Percentiles rank a stretch among this genome's conserved stretches.
These are phyloP conservation scores for Xylaria flabelliformis DNA, from an alignment of 495 filamentous ascomycete species.

Conservation along the genomic window DNA sequence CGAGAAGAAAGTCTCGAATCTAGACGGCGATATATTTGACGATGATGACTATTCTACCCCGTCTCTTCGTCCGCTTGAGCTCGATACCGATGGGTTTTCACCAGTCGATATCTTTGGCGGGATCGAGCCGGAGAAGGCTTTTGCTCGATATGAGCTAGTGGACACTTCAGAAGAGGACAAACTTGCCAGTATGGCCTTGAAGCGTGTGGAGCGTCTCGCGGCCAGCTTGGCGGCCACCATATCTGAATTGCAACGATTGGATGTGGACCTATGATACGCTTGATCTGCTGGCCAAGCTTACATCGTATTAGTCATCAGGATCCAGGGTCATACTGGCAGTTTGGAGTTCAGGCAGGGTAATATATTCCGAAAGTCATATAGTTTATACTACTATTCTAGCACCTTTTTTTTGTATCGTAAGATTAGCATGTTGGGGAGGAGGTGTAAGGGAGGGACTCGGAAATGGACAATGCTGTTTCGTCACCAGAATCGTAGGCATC, in stretches of 20 bases:
- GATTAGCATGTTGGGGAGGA: neutral
- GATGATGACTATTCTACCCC: conserved; percentile 48
- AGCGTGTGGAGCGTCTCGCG: conserved; percentile 48
- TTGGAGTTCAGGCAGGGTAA: conserved; percentile 6
- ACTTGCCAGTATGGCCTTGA: conserved; percentile 42
- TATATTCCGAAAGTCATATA: neutral
- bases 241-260: conserved; percentile 49
- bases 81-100: conserved; percentile 43
- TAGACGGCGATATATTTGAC: conserved; percentile 42
- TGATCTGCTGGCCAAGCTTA: neutral
- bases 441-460: neutral
- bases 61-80: conserved; percentile 35
- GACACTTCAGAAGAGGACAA: conserved; percentile 56
- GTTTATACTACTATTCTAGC: neutral
- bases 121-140: conserved; percentile 63
- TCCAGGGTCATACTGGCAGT: neutral
- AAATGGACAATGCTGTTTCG: neutral
- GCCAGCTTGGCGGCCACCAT: conserved; percentile 47
- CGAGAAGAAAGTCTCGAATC: conserved; percentile 24
- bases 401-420: neutral
- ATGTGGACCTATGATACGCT: conserved; percentile 27
- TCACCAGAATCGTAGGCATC: neutral
- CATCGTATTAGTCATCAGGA: neutral
- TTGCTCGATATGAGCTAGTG: conserved; percentile 64
- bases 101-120: conserved; percentile 59